Percentiles rank a stretch among this genome's conserved stretches.
Evolutionary conservation across 2,329 filamentous ascomycete genomes (phyloP).

Genomic region (Hymenoscyphus scutula): DNA sequence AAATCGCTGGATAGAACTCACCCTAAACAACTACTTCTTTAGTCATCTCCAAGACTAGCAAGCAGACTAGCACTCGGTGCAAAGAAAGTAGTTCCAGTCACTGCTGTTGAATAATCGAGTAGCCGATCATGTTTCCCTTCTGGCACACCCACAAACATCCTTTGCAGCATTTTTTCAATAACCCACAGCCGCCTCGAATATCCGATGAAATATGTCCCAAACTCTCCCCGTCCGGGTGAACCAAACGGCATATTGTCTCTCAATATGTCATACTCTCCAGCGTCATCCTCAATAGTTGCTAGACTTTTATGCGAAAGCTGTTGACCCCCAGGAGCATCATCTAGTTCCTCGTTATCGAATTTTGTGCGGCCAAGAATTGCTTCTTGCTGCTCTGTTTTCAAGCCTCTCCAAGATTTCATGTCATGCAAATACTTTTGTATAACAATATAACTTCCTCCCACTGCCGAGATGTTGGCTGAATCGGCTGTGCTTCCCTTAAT

Average conservation of each 20-base stretch:
- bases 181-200: constrained; percentile 55
- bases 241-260: constrained; percentile 63
- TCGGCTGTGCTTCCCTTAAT: constrained; percentile 5
- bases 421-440: constrained; percentile 59
- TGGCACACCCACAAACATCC: constrained; percentile 56
- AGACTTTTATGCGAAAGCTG: constrained; percentile 56
- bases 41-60: constrained; percentile 20
- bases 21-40: background rate
- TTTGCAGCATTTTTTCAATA: constrained; percentile 55
- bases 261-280: constrained; percentile 53
- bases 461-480: constrained; percentile 17
- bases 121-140: constrained; percentile 54
- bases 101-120: constrained; percentile 51
- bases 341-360: constrained; percentile 55
- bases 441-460: constrained; percentile 56
- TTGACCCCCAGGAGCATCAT: constrained; percentile 45
- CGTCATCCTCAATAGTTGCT: constrained; percentile 50
- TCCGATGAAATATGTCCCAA: constrained; percentile 58
- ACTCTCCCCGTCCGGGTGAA: constrained; percentile 48
- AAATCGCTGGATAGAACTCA: background rate
- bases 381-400: constrained; percentile 53
- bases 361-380: constrained; percentile 57
- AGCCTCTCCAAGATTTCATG: constrained; percentile 45
- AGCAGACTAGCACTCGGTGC: constrained; percentile 44
- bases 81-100: constrained; percentile 55